phyloP scores from a whole-genome alignment of 345 rosid species.

The Aegle marmelos region DNA sequence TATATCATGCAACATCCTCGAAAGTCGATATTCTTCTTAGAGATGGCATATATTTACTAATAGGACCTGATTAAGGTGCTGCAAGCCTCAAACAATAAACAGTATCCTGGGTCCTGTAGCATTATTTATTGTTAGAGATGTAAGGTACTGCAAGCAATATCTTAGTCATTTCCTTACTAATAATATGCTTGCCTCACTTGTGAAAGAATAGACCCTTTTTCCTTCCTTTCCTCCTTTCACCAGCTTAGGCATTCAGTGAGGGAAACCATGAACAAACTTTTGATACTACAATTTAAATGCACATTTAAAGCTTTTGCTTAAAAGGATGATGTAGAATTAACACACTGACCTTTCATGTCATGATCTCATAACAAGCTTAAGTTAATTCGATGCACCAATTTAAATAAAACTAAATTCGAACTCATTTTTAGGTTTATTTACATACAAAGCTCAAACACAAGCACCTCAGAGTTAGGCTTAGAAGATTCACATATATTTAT shows the following conservation, averaged over 20 bases:
- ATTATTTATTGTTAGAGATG: no score
- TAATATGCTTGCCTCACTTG: conserved; percentile 31
- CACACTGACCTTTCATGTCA: neutral
- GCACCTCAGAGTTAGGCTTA: no score
- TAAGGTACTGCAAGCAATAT: no score
- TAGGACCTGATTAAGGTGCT: no score
- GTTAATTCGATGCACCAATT: neutral
- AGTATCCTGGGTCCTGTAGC: no score
- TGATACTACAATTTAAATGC: neutral
- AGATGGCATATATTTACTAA: neutral
- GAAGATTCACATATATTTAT: no score
- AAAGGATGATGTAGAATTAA: neutral
- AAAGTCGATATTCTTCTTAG: neutral
- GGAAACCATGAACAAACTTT: conserved; percentile 5
- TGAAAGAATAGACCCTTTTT: conserved; percentile 35
- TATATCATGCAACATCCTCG: neutral
- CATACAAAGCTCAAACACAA: no score
- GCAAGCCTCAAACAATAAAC: no score
- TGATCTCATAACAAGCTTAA: neutral
- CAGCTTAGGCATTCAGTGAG: conserved; percentile 40
- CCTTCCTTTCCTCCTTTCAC: conserved; percentile 53
- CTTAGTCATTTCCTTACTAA: no score
- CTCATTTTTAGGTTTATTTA: no score
- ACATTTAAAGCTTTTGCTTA: neutral
- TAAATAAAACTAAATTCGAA: neutral